Evolutionary conservation across 345 rosid species (phyloP).

Genomic region (Syzygium aromaticum): DNA sequence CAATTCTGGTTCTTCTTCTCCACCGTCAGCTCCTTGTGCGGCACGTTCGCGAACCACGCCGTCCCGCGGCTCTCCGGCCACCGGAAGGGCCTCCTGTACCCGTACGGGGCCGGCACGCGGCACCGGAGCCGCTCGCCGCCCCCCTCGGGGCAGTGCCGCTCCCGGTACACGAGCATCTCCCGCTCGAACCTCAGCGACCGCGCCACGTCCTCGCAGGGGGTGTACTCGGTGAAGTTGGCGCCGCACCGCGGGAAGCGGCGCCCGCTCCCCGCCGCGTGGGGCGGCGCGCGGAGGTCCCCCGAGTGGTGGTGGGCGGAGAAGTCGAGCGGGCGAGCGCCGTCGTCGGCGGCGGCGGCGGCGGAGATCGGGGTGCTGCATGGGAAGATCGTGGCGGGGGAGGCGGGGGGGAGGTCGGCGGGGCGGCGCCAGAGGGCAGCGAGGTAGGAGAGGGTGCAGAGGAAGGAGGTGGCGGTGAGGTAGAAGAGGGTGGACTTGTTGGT

Average conservation of each 20-base stretch:
- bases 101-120: constrained; percentile 69
- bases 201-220: constrained; percentile 62
- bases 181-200: constrained; percentile 55
- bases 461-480: constrained; percentile 20
- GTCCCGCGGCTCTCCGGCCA: constrained; percentile 84
- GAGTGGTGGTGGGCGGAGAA: constrained; percentile 52
- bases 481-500: constrained; percentile 39
- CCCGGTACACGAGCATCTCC: constrained; percentile 51
- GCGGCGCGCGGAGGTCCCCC: constrained; percentile 14
- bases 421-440: constrained; percentile 44
- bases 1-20: constrained; percentile 92
- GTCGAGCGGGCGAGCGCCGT: constrained; percentile 13
- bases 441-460: constrained; percentile 49
- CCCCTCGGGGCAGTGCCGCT: constrained; percentile 65
- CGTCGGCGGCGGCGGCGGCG: constrained; percentile 4
- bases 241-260: constrained; percentile 47
- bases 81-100: constrained; percentile 60
- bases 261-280: constrained; percentile 20
- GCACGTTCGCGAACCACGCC: constrained; percentile 88
- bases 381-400: constrained; percentile 25
- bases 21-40: constrained; percentile 73
- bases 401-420: constrained; percentile 9
- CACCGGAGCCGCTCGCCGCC: constrained; percentile 39
- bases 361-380: background rate
- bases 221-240: constrained; percentile 39